These are phyloP conservation scores for Aspergillus fumigatus DNA, from an alignment of 2,329 filamentous ascomycete species.

Conservation along the genomic window DNA sequence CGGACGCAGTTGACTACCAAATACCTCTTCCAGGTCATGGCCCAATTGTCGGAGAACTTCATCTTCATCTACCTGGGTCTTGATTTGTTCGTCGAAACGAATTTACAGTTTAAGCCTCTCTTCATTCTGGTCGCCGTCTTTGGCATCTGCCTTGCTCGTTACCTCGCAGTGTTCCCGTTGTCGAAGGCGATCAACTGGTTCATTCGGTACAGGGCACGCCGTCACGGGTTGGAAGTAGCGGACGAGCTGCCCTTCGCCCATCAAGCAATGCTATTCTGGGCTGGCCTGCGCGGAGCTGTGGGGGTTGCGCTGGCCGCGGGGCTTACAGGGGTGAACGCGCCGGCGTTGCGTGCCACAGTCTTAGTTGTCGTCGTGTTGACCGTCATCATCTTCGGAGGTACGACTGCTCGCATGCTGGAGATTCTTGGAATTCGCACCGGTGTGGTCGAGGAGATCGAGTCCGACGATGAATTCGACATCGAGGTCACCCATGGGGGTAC, in stretches of 20 bases:
- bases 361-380: constrained; percentile 94
- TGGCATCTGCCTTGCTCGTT: constrained; percentile 87
- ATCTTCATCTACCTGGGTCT: constrained; percentile 98
- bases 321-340: constrained; percentile 73
- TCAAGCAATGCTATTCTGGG: constrained; percentile 99
- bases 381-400: constrained; percentile 97
- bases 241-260: constrained; percentile 93
- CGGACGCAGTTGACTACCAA: constrained; percentile 97
- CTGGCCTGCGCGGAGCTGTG: constrained; percentile 88
- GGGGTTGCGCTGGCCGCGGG: constrained; percentile 91
- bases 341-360: constrained; percentile 87
- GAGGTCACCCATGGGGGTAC: constrained; percentile 68
- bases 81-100: constrained; percentile 86
- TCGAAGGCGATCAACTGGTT: constrained; percentile 89
- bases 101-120: constrained; percentile 85
- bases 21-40: constrained; percentile 91
- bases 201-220: constrained; percentile 76
- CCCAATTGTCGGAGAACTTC: constrained; percentile 96
- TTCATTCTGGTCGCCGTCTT: constrained; percentile 90
- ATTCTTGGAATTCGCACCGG: constrained; percentile 95
- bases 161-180: constrained; percentile 90
- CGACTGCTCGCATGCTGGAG: constrained; percentile 94
- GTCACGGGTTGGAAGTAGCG: constrained; percentile 68
- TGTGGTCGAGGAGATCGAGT: constrained; percentile 94
- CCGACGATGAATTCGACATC: constrained; percentile 97